These are phyloP conservation scores for Clavispora vitiphila DNA, from an alignment of 805 yeast genomes.

Conservation along the genomic window DNA sequence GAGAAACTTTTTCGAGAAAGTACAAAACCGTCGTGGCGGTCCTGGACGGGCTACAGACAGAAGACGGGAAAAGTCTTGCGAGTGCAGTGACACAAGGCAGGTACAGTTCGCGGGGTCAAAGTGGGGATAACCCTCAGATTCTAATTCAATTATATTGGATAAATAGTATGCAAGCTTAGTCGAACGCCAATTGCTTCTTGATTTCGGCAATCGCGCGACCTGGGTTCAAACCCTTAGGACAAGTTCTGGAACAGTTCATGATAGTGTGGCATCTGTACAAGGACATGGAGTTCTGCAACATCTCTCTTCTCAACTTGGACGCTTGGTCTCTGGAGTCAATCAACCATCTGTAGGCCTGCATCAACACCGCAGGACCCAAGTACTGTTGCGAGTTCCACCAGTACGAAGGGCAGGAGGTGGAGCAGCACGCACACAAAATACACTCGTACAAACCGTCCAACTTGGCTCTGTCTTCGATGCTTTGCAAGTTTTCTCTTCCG, in stretches of 20 bases:
- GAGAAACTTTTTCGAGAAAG: too few species aligned
- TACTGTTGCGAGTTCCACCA: slow-evolving; percentile 99
- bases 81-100: too few species aligned
- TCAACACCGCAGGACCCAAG: slow-evolving; percentile 96
- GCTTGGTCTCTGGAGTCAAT: slow-evolving; percentile 96
- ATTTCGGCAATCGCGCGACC: slow-evolving; percentile 96
- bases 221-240: slow-evolving; percentile 98
- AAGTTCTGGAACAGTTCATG: slow-evolving; percentile 96
- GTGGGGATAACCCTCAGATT: too few species aligned
- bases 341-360: slow-evolving; percentile 99
- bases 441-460: slow-evolving; percentile 97
- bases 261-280: slow-evolving; percentile 98
- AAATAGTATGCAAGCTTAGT: slow-evolving; percentile 28
- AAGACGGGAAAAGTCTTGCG: too few species aligned
- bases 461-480: slow-evolving; percentile 89
- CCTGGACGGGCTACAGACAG: too few species aligned
- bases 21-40: too few species aligned
- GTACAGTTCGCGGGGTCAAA: too few species aligned
- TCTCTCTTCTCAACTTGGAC: slow-evolving; percentile 68
- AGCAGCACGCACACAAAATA: slow-evolving; percentile 97
- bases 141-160: slow-evolving; percentile 2
- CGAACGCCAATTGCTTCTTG: slow-evolving; percentile 87
- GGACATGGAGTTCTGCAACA: slow-evolving; percentile 95
- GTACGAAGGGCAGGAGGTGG: slow-evolving; percentile 97
- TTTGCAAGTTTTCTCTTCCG: slow-evolving; percentile 90